Base-by-base conservation (phyloP, 768 basidiomycete genomes). In the Lactarius hatsudake region DNA sequence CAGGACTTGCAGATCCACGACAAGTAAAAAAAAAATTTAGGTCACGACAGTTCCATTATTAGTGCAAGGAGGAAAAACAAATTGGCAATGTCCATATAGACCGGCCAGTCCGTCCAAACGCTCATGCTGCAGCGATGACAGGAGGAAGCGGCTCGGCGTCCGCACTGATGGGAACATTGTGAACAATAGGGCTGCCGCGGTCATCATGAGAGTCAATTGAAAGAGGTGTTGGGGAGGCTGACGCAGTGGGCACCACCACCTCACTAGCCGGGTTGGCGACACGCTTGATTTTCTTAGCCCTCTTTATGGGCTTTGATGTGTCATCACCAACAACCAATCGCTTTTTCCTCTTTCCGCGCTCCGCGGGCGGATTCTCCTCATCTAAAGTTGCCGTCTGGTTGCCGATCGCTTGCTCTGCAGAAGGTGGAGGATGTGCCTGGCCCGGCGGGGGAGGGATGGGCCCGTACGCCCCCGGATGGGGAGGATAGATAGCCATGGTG, bases 221-320 rank as follows among this genome's bases (percentile, higher is more conserved):
- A 5, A 43, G 36, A 13, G 58, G 28, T 23, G 28, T 43, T 2
- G 48, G 45, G 5, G 53, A 28, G 5, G 42, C 23, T 0, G 10
- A 42, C 10, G 43, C 42, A 9, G 30, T 53, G 3, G 51, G 15
- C 5, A 54, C 42, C 12, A 43, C 53, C 34, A 23, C 59, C 26
- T 63, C 67, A 15, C 36, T 56, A 2, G 34, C 34, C 26, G 34
- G 5, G 34, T 64, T 68, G 23, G 34, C 23, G n/a, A 18, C 54
- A 64, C 72, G 67, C 71, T 79, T 80, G 12, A 63, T 60, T 71
- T 79, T 80, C 73, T 78, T 79, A 12, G 63, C 59, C 69, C 79
- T 80, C 73, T 78, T 79, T 34, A 12, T 28, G 8, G 67, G 26
- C 61, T 76, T 78, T 8, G 74, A 56, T 17, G 73, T 72, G 48